Conservation (phyloP, 192 early-diverging fungal species). For the Diversispora eburnea region DNA sequence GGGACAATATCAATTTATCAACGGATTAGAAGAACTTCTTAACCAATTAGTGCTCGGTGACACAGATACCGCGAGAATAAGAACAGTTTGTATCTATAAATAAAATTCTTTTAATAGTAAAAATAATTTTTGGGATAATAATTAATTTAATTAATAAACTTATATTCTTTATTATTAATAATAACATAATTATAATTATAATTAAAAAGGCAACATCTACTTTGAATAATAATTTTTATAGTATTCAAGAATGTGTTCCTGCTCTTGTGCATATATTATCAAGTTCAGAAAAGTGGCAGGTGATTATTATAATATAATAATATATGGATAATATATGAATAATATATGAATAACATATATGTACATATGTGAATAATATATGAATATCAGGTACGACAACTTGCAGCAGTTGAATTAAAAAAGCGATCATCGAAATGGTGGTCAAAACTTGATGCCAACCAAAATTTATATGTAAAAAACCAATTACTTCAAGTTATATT, state of each 20-base stretch:
- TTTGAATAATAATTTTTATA: slow-evolving; percentile 73
- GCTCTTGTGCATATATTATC: slow-evolving; percentile 73
- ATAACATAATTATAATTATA: not conserved
- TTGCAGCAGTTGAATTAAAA: slow-evolving; percentile 85
- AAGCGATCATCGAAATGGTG: slow-evolving; percentile 79
- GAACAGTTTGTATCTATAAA: not conserved
- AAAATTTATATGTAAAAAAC: slow-evolving; percentile 59
- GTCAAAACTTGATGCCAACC: slow-evolving; percentile 57
- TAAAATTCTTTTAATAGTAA: not conserved
- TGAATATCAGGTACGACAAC: slow-evolving; percentile 61
- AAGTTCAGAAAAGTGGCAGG: slow-evolving; percentile 57
- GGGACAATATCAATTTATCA: not conserved
- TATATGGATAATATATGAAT: not conserved
- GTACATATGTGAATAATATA: not conserved
- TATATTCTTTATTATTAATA: not conserved
- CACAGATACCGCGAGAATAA: slow-evolving; percentile 20
- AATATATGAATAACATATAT: too few species aligned
- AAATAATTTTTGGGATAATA: not conserved
- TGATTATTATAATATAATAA: not conserved
- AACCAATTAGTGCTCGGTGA: slow-evolving; percentile 10
- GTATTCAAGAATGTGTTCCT: slow-evolving; percentile 68
- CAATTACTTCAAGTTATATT: slow-evolving; percentile 70
- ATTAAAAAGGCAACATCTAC: slow-evolving; percentile 60
- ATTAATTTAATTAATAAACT: not conserved
- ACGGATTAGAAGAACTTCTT: slow-evolving; percentile 8